Evolutionary conservation across 805 yeast genomes (phyloP).

Genomic region (Wickerhamiella galacta): DNA sequence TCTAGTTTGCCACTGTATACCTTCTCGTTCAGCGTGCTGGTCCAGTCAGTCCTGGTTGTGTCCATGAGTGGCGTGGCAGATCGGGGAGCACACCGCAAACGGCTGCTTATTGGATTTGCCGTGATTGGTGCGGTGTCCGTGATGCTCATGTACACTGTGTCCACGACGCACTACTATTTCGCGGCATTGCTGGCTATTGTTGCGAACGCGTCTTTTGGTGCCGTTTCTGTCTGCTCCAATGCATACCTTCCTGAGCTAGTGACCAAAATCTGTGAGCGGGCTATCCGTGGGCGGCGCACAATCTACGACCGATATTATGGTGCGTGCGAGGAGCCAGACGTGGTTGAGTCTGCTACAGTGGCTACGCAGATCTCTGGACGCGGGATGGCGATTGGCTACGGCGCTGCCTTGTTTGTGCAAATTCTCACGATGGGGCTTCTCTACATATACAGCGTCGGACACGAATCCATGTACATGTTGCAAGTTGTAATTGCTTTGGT

Average conservation of each 20-base stretch:
- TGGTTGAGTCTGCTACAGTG: slow-evolving; percentile 15
- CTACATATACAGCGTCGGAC: slow-evolving; percentile 24
- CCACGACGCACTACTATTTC: slow-evolving; percentile 29
- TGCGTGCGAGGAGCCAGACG: slow-evolving; percentile 7
- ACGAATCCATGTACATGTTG: slow-evolving; percentile 24
- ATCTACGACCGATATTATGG: slow-evolving; percentile 12
- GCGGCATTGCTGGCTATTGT: slow-evolving; percentile 40
- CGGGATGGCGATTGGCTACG: slow-evolving; percentile 58
- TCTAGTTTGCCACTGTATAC: slow-evolving; percentile 61
- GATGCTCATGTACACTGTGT: slow-evolving; percentile 27
- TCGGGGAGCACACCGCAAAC: slow-evolving; percentile 43
- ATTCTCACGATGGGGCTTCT: slow-evolving; percentile 37
- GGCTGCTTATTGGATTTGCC: slow-evolving; percentile 40
- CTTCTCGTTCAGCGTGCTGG: slow-evolving; percentile 49
- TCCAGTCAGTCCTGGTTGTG: slow-evolving; percentile 56
- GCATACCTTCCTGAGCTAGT: slow-evolving; percentile 52
- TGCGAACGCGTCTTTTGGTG: slow-evolving; percentile 59
- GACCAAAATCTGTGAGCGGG: slow-evolving; percentile 7
- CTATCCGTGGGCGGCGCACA: slow-evolving; percentile 6
- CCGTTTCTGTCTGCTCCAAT: slow-evolving; percentile 65
- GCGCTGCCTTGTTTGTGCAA: slow-evolving; percentile 54
- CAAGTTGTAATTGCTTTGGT: slow-evolving; percentile 45
- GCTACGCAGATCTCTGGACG: slow-evolving; percentile 34
- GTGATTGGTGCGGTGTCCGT: slow-evolving; percentile 41
- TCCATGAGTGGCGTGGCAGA: slow-evolving; percentile 61